Conservation (phyloP, 169 alveolate genomes). For the Babesia divergens region DNA sequence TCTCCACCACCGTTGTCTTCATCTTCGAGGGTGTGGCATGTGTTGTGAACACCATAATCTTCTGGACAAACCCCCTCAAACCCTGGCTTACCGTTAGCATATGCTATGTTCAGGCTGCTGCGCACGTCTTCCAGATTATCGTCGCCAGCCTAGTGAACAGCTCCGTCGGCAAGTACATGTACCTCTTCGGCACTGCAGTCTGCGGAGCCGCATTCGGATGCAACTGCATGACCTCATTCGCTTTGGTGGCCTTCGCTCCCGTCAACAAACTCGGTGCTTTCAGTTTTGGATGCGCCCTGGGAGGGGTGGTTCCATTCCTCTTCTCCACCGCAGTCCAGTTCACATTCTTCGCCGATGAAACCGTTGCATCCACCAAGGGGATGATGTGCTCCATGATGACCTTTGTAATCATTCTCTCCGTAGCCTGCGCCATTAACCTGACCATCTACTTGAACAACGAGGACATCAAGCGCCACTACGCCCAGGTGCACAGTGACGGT, state of each 20-base stretch:
- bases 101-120: slow-evolving; percentile 19
- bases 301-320: slow-evolving; percentile 27
- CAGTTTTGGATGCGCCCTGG: slow-evolving; percentile 33
- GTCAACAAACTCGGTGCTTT: slow-evolving; percentile 32
- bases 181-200: neutral
- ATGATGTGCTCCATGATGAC: slow-evolving; percentile 15
- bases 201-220: slow-evolving; percentile 13
- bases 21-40: slow-evolving; percentile 11
- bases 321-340: slow-evolving; percentile 6
- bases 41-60: slow-evolving; percentile 2
- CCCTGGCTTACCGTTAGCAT: slow-evolving; percentile 28
- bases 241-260: slow-evolving; percentile 21
- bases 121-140: slow-evolving; percentile 4
- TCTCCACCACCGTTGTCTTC: slow-evolving; percentile 12
- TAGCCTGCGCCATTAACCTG: slow-evolving; percentile 10
- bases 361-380: neutral
- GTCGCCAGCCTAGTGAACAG: neutral
- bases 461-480: slow-evolving; percentile 15
- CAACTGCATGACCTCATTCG: slow-evolving; percentile 23
- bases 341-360: neutral
- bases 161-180: slow-evolving; percentile 18
- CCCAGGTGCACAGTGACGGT: slow-evolving; percentile 3
- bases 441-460: slow-evolving; percentile 7
- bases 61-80: slow-evolving; percentile 33
- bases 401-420: slow-evolving; percentile 6